Base-by-base conservation (phyloP, 805 yeast species). In the Zygosaccharomyces bisporus region DNA sequence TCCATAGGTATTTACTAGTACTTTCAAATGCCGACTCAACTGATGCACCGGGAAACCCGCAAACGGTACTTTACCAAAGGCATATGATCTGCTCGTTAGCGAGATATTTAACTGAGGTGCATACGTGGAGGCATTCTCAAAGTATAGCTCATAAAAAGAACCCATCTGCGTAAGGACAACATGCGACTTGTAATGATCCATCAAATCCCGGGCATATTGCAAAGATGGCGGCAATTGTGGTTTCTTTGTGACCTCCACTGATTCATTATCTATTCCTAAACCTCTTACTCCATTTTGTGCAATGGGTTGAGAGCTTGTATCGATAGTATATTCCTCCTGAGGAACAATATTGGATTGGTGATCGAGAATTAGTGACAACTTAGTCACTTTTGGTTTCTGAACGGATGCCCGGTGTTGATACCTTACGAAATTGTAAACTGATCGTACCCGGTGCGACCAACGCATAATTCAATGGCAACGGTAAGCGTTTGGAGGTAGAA, bases 1-100 rank as follows among this genome's bases (percentile, higher is more conserved):
- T 2, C 81, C 81, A 17, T 76, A 64, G 27, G 81, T 86, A 43
- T 81, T 80, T 1, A 93, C 95, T 20, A 90, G 72, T 0, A 81
- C 71, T 54, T 80, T 79, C 29, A 89, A 75, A 58, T 86, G 90
- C 46, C 88, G 76, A 43, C 81, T 85, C 14, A 89, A 63, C 45
- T 81, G 86, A 33, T 68, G 65, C 4, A 76, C 70, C 0, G 99
- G 99, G 55, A 93, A 93, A 0, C 99, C 99, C 0, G 97, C 87
- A 85, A 93, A 88, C 0, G 95, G 79, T 0, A 84, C 74, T 14
- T 57, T 63, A 25, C 71, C 62, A 16, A 61, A 63, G 16, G 67
- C 67, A 31, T 77, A 73, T 43, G 68, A 68, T 54, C 77, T 74
- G 29, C 69, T 69, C 0, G 95, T 84, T 2, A 89, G 72, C 37